A percentile compares a stretch with the other conserved stretches of the same genome.
Evolutionary conservation across 2,329 filamentous ascomycete genomes (phyloP).

Genomic region (Diaporthe citriasiana): DNA sequence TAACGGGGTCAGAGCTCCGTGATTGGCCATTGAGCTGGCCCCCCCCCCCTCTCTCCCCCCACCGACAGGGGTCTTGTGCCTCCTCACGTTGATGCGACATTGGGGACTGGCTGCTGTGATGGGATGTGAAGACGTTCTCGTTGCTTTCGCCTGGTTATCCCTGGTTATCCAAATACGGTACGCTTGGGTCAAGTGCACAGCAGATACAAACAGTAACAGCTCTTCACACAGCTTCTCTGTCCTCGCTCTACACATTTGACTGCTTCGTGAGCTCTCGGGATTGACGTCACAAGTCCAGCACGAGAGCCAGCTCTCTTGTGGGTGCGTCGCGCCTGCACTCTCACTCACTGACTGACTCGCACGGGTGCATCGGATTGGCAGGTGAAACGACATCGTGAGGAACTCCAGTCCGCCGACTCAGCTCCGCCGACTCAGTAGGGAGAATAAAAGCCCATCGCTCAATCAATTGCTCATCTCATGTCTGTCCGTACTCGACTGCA

Average conservation of each 20-base stretch:
- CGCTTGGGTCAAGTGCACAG: neutral
- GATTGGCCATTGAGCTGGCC: neutral
- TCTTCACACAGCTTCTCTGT: neutral
- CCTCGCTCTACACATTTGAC: neutral
- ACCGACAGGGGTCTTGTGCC: neutral
- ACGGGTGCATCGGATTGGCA: constrained; percentile 5
- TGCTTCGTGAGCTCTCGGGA: neutral
- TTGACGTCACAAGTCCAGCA: constrained; percentile 21
- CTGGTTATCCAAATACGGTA: no score
- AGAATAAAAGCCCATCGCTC: neutral
- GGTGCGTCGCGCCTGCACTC: neutral
- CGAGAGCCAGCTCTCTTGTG: constrained; percentile 2
- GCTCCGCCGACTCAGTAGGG: no score
- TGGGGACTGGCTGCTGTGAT: neutral
- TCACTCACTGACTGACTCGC: constrained; percentile 2
- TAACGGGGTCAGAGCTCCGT: neutral
- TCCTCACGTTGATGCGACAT: constrained; percentile 24
- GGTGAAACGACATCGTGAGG: neutral
- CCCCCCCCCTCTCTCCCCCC: neutral
- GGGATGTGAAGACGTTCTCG: constrained; percentile 5
- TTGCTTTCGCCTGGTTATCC: no score
- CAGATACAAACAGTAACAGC: neutral
- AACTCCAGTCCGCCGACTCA: neutral
- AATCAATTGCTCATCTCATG: neutral
- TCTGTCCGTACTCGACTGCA: constrained; percentile 14